These are phyloP conservation scores for Apiotrichum laibachii DNA, from an alignment of 1,284 basidiomycete species.

Conservation along the genomic window DNA sequence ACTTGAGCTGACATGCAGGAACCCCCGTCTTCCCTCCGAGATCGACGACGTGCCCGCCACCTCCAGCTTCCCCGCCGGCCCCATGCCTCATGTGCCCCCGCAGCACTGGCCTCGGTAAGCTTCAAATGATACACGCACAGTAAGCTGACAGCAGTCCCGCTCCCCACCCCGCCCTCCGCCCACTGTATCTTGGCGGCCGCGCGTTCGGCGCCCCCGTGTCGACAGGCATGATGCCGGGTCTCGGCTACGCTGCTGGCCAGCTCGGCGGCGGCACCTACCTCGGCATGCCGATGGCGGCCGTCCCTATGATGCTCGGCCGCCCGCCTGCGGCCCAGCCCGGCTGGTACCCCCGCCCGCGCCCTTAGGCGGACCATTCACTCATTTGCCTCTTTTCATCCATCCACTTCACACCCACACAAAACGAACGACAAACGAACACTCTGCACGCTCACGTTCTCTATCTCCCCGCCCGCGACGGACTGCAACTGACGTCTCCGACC, in stretches of 20 bases:
- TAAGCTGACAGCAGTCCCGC: neutral
- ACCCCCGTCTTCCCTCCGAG: slow-evolving; percentile 6
- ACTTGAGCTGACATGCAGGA: neutral
- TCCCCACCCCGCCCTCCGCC: neutral
- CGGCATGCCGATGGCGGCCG: neutral
- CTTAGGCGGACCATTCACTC: neutral
- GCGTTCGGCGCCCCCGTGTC: neutral
- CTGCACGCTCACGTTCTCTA: too few species aligned
- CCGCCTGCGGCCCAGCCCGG: neutral
- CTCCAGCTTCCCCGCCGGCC: neutral
- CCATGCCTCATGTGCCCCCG: neutral
- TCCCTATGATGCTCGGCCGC: neutral
- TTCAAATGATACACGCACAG: neutral
- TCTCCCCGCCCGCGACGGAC: too few species aligned
- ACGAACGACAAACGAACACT: too few species aligned
- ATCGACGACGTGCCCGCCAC: neutral
- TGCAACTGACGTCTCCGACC: too few species aligned
- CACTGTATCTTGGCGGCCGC: slow-evolving; percentile 3
- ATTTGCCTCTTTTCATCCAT: too few species aligned
- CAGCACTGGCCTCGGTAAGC: neutral
- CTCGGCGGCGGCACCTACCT: neutral
- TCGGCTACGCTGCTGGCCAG: slow-evolving; percentile 1
- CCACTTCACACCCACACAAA: too few species aligned
- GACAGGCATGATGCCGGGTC: slow-evolving; percentile 3
- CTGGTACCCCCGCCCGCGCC: neutral